These are phyloP conservation scores for Tremella mesenterica DNA, from an alignment of 768 basidiomycete genomes.

Conservation along the genomic window DNA sequence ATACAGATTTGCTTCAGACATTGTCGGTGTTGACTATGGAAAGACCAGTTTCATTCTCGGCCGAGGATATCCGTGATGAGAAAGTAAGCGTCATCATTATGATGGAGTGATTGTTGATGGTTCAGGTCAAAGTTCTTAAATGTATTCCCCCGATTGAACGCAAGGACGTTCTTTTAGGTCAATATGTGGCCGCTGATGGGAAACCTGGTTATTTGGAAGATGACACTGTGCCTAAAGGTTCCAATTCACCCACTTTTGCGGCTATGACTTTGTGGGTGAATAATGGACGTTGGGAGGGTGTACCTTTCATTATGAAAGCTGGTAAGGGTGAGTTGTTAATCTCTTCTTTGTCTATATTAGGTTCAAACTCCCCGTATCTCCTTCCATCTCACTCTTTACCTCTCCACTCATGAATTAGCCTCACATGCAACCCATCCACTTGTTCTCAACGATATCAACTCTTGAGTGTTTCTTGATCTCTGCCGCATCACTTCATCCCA, in stretches of 20 bases:
- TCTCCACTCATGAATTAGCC: no score
- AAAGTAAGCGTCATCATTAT: conserved; percentile 54
- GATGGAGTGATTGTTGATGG: neutral
- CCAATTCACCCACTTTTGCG: conserved; percentile 89
- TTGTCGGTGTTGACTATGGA: conserved; percentile 95
- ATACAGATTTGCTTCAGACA: conserved; percentile 82
- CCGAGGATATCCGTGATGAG: conserved; percentile 97
- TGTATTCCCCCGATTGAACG: conserved; percentile 72
- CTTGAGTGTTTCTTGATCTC: neutral
- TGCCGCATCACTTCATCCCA: no score
- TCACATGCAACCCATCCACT: no score
- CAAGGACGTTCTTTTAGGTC: conserved; percentile 79
- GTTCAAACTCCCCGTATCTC: no score
- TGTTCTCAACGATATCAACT: neutral
- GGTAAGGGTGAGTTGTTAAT: conserved; percentile 85
- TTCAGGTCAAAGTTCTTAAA: conserved; percentile 89
- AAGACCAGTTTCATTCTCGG: conserved; percentile 89
- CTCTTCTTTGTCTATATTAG: no score
- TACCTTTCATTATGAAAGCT: conserved; percentile 95
- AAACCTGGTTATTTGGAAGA: conserved; percentile 99
- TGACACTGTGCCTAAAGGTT: conserved; percentile 82
- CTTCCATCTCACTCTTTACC: no score
- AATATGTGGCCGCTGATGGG: conserved; percentile 64
- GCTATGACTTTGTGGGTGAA: conserved; percentile 83
- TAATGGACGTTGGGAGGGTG: conserved; percentile 96